These are phyloP conservation scores for Allium cepa DNA, from an alignment of 106 monocot species.

Conservation along the genomic window DNA sequence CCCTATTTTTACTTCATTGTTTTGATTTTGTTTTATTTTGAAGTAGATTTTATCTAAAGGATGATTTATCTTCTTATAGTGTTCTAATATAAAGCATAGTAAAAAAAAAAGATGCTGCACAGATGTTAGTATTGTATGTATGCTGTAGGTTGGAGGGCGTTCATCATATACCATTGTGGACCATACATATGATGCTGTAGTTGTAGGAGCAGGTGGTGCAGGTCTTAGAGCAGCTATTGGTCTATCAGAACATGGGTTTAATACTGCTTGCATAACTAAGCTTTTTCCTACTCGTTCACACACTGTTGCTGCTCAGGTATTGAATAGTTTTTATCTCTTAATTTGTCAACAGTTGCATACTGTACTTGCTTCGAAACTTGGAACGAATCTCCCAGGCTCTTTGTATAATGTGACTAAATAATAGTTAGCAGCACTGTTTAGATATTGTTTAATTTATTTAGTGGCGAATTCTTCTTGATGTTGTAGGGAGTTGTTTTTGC, in stretches of 20 bases:
- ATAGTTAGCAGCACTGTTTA: not conserved
- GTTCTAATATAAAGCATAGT: not conserved
- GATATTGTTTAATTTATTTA: not conserved
- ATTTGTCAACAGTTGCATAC: not conserved
- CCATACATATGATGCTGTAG: constrained; percentile 74
- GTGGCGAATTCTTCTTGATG: not conserved
- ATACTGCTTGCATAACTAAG: constrained; percentile 81
- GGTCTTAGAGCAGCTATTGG: constrained; percentile 72
- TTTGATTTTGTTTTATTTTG: not conserved
- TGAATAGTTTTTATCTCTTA: not conserved
- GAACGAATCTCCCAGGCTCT: not conserved
- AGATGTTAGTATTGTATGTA: not conserved
- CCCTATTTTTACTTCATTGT: not conserved
- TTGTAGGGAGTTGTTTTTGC: not conserved
- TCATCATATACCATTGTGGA: constrained; percentile 67
- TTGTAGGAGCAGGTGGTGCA: constrained; percentile 79
- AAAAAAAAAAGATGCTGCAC: not conserved
- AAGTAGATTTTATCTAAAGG: not conserved
- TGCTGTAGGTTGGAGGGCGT: constrained; percentile 12
- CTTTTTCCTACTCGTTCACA: constrained; percentile 77
- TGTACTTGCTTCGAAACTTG: not conserved
- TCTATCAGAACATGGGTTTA: constrained; percentile 72
- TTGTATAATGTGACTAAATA: not conserved
- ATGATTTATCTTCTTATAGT: too few species aligned
- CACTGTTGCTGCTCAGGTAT: constrained; percentile 79